Evolutionary conservation across 1,284 basidiomycete genomes (phyloP).

Genomic region (Cutaneotrichosporon mucoides): DNA sequence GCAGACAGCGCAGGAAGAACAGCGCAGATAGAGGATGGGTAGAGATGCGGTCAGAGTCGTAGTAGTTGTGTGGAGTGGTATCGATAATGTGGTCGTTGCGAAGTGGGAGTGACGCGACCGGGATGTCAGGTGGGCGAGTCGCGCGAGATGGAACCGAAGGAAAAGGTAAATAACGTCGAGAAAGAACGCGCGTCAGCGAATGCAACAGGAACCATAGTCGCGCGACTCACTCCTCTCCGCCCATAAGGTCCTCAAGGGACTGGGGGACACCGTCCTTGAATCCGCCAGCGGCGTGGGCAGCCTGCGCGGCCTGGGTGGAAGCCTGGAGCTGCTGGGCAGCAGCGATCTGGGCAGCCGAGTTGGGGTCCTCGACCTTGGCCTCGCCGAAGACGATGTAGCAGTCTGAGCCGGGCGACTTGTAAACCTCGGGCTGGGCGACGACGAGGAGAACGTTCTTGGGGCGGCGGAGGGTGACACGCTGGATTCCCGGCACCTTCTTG

Average conservation of each 20-base stretch:
- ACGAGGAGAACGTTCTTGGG: constrained; percentile 96
- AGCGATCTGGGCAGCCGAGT: constrained; percentile 72
- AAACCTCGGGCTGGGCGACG: constrained; percentile 89
- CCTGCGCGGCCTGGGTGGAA: constrained; percentile 46
- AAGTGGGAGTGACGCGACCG: neutral
- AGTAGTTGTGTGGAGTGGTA: no score
- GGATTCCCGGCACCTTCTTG: constrained; percentile 88
- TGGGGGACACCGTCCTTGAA: constrained; percentile 55
- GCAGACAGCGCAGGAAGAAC: neutral
- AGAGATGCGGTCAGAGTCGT: neutral
- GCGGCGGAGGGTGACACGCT: constrained; percentile 87
- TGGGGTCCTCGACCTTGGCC: constrained; percentile 95
- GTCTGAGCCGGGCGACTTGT: constrained; percentile 95
- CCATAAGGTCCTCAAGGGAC: constrained; percentile 56
- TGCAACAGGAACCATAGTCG: neutral
- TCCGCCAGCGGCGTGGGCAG: constrained; percentile 44
- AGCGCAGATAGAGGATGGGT: neutral
- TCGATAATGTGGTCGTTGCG: neutral
- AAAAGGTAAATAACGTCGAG: neutral
- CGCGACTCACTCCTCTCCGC: constrained; percentile 57
- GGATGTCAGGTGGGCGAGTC: no score
- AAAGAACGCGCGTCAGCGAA: neutral
- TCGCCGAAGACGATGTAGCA: constrained; percentile 99
- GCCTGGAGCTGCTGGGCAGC: constrained; percentile 77
- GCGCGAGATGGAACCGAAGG: neutral